phyloP scores from a whole-genome alignment of 352 stramenopile species.

The Phytophthora litchii region DNA sequence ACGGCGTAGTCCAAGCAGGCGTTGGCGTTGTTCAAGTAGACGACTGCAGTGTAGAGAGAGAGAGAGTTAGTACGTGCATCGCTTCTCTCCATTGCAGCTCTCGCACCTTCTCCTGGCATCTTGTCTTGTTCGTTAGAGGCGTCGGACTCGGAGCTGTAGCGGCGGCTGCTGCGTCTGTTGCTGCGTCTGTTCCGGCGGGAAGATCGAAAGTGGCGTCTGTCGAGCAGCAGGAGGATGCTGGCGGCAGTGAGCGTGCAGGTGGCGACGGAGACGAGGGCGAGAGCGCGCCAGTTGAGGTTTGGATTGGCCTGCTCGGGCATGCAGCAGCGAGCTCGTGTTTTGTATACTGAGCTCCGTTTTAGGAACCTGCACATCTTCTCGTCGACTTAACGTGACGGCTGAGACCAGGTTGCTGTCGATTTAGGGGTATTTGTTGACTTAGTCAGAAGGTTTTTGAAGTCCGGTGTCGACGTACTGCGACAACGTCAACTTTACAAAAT shows the following conservation, averaged over 20 bases:
- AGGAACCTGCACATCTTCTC: no score
- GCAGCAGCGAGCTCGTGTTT: constrained; percentile 1
- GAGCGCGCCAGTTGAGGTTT: constrained; percentile 54
- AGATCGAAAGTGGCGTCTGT: constrained; percentile 28
- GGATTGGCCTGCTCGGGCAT: constrained; percentile 11
- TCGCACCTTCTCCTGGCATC: constrained; percentile 23
- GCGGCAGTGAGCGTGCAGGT: constrained; percentile 66
- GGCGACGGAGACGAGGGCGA: constrained; percentile 57
- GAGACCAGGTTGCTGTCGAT: no score
- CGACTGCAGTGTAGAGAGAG: constrained; percentile 38
- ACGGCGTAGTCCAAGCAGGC: constrained; percentile 76
- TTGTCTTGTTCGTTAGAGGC: constrained; percentile 16
- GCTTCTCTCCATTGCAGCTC: background rate
- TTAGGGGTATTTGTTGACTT: no score
- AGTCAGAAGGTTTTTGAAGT: no score
- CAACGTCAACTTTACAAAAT: no score
- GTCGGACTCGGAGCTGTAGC: constrained; percentile 12
- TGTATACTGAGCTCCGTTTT: constrained; percentile 10
- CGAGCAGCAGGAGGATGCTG: constrained; percentile 53
- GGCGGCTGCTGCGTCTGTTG: constrained; percentile 1
- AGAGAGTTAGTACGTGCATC: background rate
- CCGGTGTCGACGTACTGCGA: no score
- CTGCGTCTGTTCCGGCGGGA: constrained; percentile 6
- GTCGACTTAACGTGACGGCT: no score
- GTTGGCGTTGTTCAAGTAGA: constrained; percentile 84